These are phyloP conservation scores for Ascochyta viciae-villosae DNA, from an alignment of 2,329 filamentous ascomycete species.

Conservation along the genomic window DNA sequence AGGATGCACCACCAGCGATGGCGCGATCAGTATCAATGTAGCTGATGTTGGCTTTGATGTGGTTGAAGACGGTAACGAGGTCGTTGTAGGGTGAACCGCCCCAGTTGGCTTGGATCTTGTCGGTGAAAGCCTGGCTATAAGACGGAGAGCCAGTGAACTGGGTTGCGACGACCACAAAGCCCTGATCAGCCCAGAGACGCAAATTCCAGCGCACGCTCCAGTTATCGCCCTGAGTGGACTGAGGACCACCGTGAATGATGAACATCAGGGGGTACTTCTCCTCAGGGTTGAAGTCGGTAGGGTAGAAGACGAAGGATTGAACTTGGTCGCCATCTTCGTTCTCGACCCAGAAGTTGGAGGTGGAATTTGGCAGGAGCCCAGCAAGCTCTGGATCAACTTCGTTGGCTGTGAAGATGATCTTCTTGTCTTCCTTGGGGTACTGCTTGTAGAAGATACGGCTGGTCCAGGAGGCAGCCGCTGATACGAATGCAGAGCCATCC, in stretches of 20 bases:
- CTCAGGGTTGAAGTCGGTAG: conserved; percentile 66
- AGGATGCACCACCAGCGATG: conserved; percentile 72
- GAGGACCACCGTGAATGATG: conserved; percentile 83
- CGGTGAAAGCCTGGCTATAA: conserved; percentile 77
- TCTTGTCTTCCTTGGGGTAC: conserved; percentile 40
- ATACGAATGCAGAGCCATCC: conserved; percentile 60
- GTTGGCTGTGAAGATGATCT: conserved; percentile 64
- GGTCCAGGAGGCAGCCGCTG: conserved; percentile 41
- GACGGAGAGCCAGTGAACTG: conserved; percentile 86
- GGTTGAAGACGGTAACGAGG: conserved; percentile 78
- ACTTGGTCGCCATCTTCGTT: conserved; percentile 65
- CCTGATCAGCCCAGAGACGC: conserved; percentile 83
- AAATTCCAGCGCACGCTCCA: conserved; percentile 89
- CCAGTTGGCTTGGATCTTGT: conserved; percentile 82
- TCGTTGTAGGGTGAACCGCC: conserved; percentile 84
- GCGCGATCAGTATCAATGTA: conserved; percentile 75
- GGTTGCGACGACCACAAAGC: conserved; percentile 80
- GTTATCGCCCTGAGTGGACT: conserved; percentile 73
- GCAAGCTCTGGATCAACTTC: conserved; percentile 70
- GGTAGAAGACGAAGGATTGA: conserved; percentile 72
- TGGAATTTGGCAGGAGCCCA: conserved; percentile 67
- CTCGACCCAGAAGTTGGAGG: conserved; percentile 73
- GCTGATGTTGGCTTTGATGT: conserved; percentile 69
- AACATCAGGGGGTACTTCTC: conserved; percentile 82
- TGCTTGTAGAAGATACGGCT: conserved; percentile 44